Conservation (phyloP, 768 basidiomycete species). For the Suillus cothurnatus region DNA sequence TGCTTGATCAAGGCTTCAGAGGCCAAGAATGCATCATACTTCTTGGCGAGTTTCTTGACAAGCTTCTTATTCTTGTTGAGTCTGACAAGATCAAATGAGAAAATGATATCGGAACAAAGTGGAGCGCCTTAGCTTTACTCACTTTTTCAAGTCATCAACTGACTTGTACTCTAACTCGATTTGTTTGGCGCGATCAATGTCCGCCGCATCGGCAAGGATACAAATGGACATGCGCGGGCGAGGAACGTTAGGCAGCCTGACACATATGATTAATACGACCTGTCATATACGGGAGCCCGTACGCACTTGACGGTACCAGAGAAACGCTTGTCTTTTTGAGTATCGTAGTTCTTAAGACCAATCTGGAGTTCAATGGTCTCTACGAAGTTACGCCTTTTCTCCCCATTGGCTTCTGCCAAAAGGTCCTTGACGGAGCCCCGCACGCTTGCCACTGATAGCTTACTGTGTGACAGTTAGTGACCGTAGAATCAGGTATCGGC, state of each 20-base stretch:
- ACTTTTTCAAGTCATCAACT: slow-evolving; percentile 99
- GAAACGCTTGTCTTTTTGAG: slow-evolving; percentile 99
- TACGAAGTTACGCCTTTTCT: slow-evolving; percentile 91
- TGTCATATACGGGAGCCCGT: neutral
- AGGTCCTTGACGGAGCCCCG: slow-evolving; percentile 96
- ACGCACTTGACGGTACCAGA: slow-evolving; percentile 94
- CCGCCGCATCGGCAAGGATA: slow-evolving; percentile 98
- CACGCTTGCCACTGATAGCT: slow-evolving; percentile 99
- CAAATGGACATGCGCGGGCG: slow-evolving; percentile 99
- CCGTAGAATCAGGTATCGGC: slow-evolving; percentile 11
- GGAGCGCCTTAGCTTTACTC: slow-evolving; percentile 21
- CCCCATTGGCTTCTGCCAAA: slow-evolving; percentile 78
- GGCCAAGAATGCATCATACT: slow-evolving; percentile 98
- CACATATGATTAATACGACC: slow-evolving; percentile 12
- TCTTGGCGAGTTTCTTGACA: slow-evolving; percentile 99
- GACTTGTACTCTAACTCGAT: slow-evolving; percentile 99
- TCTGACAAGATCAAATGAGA: slow-evolving; percentile 41
- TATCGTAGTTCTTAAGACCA: slow-evolving; percentile 98
- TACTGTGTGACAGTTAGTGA: slow-evolving; percentile 45
- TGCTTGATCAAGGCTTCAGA: slow-evolving; percentile 99
- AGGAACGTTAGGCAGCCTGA: slow-evolving; percentile 92
- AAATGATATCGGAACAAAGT: neutral
- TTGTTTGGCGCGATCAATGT: slow-evolving; percentile 98
- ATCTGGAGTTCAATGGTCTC: slow-evolving; percentile 97
- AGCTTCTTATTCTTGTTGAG: slow-evolving; percentile 99